These are phyloP conservation scores for Cryptococcus amylolentus DNA, from an alignment of 1,284 basidiomycete species.

Conservation along the genomic window DNA sequence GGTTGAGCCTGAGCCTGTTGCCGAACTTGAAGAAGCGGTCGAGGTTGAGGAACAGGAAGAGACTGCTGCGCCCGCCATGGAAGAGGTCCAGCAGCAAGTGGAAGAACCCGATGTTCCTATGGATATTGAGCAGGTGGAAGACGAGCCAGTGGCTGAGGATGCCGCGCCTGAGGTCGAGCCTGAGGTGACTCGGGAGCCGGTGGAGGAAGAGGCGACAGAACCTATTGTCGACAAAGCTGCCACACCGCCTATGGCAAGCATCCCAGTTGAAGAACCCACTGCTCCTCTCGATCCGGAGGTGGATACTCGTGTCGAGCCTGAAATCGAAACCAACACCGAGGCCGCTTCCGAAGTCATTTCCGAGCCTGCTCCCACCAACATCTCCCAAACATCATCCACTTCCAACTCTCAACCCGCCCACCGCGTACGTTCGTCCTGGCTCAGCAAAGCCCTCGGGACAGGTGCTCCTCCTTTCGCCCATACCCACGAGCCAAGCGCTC, in stretches of 20 bases:
- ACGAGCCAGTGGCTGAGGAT: background rate
- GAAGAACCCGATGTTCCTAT: no score
- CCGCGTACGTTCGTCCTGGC: slow-evolving; percentile 46
- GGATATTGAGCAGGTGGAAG: no score
- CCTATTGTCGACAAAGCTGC: no score
- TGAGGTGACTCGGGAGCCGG: background rate
- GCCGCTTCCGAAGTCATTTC: background rate
- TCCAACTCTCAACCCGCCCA: slow-evolving; percentile 18
- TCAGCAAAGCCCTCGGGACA: slow-evolving; percentile 41
- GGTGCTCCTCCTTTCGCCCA: slow-evolving; percentile 23
- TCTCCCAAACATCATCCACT: background rate
- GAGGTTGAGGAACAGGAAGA: background rate
- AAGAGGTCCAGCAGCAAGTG: no score
- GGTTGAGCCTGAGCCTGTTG: background rate
- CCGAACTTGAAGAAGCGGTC: slow-evolving; percentile 1
- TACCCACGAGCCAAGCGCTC: background rate
- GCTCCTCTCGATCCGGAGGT: no score
- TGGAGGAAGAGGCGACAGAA: no score
- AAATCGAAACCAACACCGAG: background rate
- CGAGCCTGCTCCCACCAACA: background rate
- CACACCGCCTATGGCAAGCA: no score
- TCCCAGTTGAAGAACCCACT: no score
- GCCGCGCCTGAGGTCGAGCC: background rate
- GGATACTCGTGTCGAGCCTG: no score
- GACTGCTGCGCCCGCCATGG: background rate